A percentile compares a stretch with the other conserved stretches of the same genome.
phyloP scores from a whole-genome alignment of 169 alveolate genomes.

The Babesia microti region DNA sequence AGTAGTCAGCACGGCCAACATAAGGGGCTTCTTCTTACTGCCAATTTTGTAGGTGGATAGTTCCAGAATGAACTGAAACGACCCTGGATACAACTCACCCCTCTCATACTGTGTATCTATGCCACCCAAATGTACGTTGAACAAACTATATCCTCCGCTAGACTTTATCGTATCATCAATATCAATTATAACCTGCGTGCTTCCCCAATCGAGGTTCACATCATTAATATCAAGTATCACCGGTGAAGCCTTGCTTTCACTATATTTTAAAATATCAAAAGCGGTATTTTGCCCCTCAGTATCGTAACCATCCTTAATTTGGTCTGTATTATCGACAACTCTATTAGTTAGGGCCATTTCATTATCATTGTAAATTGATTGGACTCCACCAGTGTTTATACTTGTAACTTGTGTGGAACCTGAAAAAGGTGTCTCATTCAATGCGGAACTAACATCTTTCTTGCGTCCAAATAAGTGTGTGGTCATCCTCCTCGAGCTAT shows the following conservation, averaged over 20 bases:
- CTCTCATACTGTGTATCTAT: conserved; percentile 68
- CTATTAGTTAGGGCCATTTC: too few species aligned
- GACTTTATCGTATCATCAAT: conserved; percentile 72
- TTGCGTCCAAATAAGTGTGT: too few species aligned
- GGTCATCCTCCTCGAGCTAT: too few species aligned
- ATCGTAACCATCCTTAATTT: too few species aligned
- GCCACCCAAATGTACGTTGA: conserved; percentile 69
- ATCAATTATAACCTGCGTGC: conserved; percentile 59
- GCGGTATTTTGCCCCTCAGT: too few species aligned
- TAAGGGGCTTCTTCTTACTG: conserved; percentile 50
- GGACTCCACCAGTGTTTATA: too few species aligned
- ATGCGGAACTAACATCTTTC: too few species aligned
- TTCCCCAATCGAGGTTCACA: conserved; percentile 37
- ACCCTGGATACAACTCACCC: conserved; percentile 62
- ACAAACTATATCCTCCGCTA: conserved; percentile 66
- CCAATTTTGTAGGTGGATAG: conserved; percentile 58
- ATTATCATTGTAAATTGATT: too few species aligned
- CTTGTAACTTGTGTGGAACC: too few species aligned
- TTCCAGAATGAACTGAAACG: conserved; percentile 65
- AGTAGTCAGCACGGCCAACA: conserved; percentile 69
- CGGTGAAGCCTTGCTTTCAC: conserved; percentile 1
- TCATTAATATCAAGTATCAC: conserved; percentile 20
- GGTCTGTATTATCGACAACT: too few species aligned
- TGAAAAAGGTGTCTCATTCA: too few species aligned
- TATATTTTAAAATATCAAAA: conserved; percentile 3